Evolutionary conservation across 495 filamentous ascomycete species (phyloP).

Genomic region (Immersiella caudata): DNA sequence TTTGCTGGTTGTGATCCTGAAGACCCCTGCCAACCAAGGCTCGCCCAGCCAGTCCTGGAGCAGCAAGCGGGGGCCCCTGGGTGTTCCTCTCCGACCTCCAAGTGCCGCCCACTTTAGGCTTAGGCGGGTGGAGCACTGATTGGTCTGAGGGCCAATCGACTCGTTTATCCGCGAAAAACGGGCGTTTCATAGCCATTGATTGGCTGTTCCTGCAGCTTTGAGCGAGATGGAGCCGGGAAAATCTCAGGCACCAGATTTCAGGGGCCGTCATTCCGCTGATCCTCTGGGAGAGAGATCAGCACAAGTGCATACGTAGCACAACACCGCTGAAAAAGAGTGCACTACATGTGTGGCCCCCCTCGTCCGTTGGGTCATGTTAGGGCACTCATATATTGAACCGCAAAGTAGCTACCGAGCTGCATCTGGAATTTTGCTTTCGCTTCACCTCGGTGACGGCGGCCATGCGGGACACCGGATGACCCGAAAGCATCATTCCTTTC

Average conservation of each 20-base stretch:
- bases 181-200: conserved; percentile 14
- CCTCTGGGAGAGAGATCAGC: conserved; percentile 8
- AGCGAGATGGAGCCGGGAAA: conserved; percentile 19
- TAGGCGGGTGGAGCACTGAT: conserved; percentile 20
- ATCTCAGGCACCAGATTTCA: conserved; percentile 33
- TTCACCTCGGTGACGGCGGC: not conserved
- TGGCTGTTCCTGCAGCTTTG: conserved; percentile 24
- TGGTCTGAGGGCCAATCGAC: conserved; percentile 30
- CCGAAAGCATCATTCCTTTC: not conserved
- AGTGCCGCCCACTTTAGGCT: conserved; percentile 19
- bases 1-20: conserved; percentile 25
- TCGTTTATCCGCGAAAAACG: conserved; percentile 17
- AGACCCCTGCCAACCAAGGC: conserved; percentile 19
- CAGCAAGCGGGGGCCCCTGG: conserved; percentile 2
- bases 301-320: not conserved
- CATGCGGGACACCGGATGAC: not conserved
- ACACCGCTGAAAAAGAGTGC: not conserved
- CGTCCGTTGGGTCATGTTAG: not conserved
- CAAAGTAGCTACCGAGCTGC: not conserved
- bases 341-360: not conserved
- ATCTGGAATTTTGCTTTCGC: not conserved
- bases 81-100: not conserved
- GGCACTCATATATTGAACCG: not conserved
- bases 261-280: conserved; percentile 34
- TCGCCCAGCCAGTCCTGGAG: conserved; percentile 8